Evolutionary conservation across 1,284 basidiomycete genomes (phyloP).

Genomic region (Moniliella sp.): DNA sequence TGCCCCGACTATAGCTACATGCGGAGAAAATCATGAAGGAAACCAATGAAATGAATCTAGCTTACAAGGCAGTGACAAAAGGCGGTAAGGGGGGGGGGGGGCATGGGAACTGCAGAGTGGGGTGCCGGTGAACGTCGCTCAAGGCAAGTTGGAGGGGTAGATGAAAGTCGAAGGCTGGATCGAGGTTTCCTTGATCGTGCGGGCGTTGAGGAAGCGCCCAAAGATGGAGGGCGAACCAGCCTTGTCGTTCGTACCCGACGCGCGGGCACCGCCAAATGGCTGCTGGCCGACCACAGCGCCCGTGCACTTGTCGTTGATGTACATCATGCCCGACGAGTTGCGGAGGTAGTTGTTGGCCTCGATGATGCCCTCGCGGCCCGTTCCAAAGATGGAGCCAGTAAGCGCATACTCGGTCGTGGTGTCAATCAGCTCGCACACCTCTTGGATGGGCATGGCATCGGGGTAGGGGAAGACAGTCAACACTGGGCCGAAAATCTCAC

Average conservation of each 20-base stretch:
- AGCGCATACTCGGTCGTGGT: slow-evolving; percentile 67
- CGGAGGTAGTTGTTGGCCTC: slow-evolving; percentile 27
- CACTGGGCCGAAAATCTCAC: slow-evolving; percentile 93
- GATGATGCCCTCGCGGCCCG: slow-evolving; percentile 24
- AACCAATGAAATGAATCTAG: too few species aligned
- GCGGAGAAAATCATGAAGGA: too few species aligned
- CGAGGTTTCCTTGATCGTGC: slow-evolving; percentile 80
- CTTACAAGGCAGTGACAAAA: too few species aligned
- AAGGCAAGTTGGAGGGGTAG: slow-evolving; percentile 26
- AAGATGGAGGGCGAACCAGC: slow-evolving; percentile 71
- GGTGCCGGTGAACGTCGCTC: background rate
- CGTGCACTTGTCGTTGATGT: slow-evolving; percentile 46
- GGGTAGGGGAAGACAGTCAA: slow-evolving; percentile 47
- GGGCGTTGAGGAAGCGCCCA: slow-evolving; percentile 42
- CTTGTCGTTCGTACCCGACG: slow-evolving; percentile 92
- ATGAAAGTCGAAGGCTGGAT: slow-evolving; percentile 17
- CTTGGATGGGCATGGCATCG: slow-evolving; percentile 50
- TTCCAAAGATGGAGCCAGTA: slow-evolving; percentile 28
- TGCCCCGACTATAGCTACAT: too few species aligned
- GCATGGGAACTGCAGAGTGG: too few species aligned
- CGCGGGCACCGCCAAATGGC: slow-evolving; percentile 81
- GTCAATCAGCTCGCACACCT: slow-evolving; percentile 70
- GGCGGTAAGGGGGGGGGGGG: too few species aligned
- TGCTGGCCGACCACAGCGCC: slow-evolving; percentile 60
- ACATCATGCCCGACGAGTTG: slow-evolving; percentile 31